These are phyloP conservation scores for Globisporangium yorkense DNA, from an alignment of 352 stramenopile genomes.

Conservation along the genomic window DNA sequence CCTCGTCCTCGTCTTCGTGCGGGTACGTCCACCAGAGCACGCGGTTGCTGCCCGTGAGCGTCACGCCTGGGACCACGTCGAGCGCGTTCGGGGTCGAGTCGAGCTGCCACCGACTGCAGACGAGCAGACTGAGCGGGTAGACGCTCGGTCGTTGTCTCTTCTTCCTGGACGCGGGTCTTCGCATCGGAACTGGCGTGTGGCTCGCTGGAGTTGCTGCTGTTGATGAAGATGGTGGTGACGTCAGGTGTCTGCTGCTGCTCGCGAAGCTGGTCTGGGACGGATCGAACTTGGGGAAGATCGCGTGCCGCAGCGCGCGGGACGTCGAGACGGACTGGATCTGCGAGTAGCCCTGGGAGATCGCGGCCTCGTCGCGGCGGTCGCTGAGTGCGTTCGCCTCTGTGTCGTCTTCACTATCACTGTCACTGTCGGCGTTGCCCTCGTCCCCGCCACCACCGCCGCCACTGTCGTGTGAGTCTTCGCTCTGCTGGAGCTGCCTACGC, in stretches of 20 bases:
- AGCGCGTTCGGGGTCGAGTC: conserved; percentile 17
- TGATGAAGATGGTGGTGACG: neutral
- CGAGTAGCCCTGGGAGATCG: conserved; percentile 61
- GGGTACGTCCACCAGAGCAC: conserved; percentile 55
- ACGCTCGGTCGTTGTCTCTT: conserved; percentile 12
- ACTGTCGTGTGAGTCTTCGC: neutral
- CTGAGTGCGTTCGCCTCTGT: conserved; percentile 24
- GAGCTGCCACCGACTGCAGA: conserved; percentile 43
- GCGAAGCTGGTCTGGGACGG: conserved; percentile 2
- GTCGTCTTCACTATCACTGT: conserved; percentile 1
- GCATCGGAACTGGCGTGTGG: neutral
- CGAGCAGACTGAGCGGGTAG: conserved; percentile 45
- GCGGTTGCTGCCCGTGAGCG: conserved; percentile 25
- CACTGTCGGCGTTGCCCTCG: neutral
- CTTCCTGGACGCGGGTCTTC: conserved; percentile 2
- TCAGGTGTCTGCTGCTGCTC: neutral
- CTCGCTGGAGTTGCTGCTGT: neutral
- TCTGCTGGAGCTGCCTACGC: neutral
- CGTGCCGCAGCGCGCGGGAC: conserved; percentile 45
- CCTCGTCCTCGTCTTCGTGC: conserved; percentile 19
- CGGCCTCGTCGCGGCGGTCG: conserved; percentile 42
- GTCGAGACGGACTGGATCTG: conserved; percentile 77
- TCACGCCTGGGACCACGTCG: conserved; percentile 33
- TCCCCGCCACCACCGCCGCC: neutral
- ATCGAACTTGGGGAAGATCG: conserved; percentile 23